Conservation (phyloP, 2,329 filamentous ascomycete genomes). For the Fusarium continuum region DNA sequence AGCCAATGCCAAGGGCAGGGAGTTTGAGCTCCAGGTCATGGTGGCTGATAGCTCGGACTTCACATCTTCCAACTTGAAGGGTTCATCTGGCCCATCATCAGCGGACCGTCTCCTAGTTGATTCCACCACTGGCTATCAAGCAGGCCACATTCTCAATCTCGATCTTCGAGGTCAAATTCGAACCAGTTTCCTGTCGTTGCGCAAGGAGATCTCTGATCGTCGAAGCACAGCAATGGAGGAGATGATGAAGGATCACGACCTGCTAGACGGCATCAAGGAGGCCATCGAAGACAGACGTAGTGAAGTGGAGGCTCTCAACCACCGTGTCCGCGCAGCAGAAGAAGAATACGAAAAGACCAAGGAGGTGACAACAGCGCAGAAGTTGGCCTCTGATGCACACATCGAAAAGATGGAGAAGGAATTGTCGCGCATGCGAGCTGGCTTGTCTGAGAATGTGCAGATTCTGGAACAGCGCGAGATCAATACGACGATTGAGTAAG, state of each 20-base stretch:
- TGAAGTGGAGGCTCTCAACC: conserved; percentile 91
- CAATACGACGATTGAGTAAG: conserved; percentile 93
- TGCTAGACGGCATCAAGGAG: conserved; percentile 94
- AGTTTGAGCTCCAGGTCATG: conserved; percentile 87
- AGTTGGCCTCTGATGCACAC: conserved; percentile 87
- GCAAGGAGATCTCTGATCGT: conserved; percentile 92
- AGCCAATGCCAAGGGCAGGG: conserved; percentile 81
- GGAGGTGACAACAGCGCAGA: conserved; percentile 85
- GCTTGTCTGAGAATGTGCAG: conserved; percentile 85
- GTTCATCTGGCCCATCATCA: conserved; percentile 53
- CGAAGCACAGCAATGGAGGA: conserved; percentile 83
- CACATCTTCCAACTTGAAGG: conserved; percentile 67
- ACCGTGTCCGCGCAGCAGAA: conserved; percentile 86
- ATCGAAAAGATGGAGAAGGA: conserved; percentile 99
- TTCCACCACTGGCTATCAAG: conserved; percentile 85
- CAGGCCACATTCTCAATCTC: conserved; percentile 85
- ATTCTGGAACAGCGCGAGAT: conserved; percentile 95
- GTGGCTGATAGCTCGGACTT: conserved; percentile 83
- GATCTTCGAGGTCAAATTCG: conserved; percentile 88
- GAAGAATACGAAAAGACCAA: conserved; percentile 95
- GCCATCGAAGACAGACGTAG: conserved; percentile 94
- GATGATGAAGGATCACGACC: conserved; percentile 93
- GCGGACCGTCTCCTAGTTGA: conserved; percentile 84
- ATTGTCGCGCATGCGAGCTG: conserved; percentile 88
- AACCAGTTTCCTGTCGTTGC: conserved; percentile 77